Evolutionary conservation across 306 rosid species (phyloP), one percentile per base, ranked within the genome.

Genomic region (Notholithocarpus densiflorus): DNA sequence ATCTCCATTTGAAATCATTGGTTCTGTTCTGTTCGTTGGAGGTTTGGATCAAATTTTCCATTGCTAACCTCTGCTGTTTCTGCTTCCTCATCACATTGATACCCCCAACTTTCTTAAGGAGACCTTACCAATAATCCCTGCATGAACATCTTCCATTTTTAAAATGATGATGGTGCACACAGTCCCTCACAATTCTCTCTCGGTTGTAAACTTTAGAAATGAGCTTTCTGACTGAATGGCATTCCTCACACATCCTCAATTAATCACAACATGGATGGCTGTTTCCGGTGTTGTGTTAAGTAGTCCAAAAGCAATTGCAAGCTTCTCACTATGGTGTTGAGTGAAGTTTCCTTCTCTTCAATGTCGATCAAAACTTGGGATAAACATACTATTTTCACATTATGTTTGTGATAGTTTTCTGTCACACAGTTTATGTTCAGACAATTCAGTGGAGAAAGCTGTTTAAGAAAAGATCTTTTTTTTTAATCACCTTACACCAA

Each of bases 161-260:
- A 78, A 90, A 90, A 75, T 85, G 86, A 81, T 90, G 92, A 83
- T 88, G 85, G 51, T 88, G 88, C 55, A 71, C 87, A 1, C 89
- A 87, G 71, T 90, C 94, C 82, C 92, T 86, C 82, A 79, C 87
- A 60, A 83, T 82, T 40, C 88, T 85, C 26, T 87, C 75, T 6
- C 89, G 72, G 54, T 80, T 45, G 78, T 83, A 87, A 51, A 83
- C 69, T 77, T 82, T 68, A 37, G 92, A 90, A 51, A 85, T 79
- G 43, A 88, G 86, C 88, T 90, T 90, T 48, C 79, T 78, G 6
- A 89, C 89, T 64, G 84, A 79, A 74, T 90, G 90, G 76, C 94
- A 90, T 69, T 88, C 94, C 74, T 85, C 88, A 85, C 92, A 90
- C 60, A 88, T 89, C 89, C 92, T 83, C 72, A 81, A 76, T 85